phyloP scores from a whole-genome alignment of 2,329 filamentous ascomycete species.

The Claviceps purpurea region DNA sequence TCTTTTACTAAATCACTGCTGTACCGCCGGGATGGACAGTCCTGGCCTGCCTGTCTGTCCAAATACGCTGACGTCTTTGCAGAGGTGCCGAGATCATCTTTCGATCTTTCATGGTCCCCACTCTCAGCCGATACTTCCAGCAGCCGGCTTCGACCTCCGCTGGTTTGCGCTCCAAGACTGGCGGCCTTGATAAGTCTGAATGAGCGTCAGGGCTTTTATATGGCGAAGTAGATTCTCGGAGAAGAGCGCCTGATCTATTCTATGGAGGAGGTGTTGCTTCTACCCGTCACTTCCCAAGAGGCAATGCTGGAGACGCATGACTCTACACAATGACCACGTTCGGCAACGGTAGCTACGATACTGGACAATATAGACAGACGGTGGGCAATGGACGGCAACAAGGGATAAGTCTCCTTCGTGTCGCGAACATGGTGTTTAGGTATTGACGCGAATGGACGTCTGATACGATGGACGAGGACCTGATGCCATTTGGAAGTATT shows the following conservation, averaged over 20 bases:
- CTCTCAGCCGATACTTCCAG: slow-evolving; percentile 85
- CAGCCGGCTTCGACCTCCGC: slow-evolving; percentile 58
- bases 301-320: background rate
- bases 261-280: background rate
- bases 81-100: slow-evolving; percentile 95
- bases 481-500: background rate
- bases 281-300: background rate
- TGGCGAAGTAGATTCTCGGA: background rate
- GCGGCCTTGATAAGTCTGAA: slow-evolving; percentile 58
- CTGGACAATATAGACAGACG: background rate
- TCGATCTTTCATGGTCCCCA: slow-evolving; percentile 85
- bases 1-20: background rate
- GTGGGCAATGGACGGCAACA: background rate
- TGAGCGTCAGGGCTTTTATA: slow-evolving; percentile 24
- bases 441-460: background rate
- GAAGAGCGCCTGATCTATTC: background rate
- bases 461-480: background rate
- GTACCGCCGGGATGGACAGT: background rate
- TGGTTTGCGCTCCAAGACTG: slow-evolving; percentile 80
- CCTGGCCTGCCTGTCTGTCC: background rate
- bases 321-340: background rate
- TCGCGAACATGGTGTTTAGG: background rate
- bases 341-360: background rate
- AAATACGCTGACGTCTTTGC: background rate
- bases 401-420: background rate